phyloP scores from a whole-genome alignment of 2,329 filamentous ascomycete species.

The Diplocarpon rosae region DNA sequence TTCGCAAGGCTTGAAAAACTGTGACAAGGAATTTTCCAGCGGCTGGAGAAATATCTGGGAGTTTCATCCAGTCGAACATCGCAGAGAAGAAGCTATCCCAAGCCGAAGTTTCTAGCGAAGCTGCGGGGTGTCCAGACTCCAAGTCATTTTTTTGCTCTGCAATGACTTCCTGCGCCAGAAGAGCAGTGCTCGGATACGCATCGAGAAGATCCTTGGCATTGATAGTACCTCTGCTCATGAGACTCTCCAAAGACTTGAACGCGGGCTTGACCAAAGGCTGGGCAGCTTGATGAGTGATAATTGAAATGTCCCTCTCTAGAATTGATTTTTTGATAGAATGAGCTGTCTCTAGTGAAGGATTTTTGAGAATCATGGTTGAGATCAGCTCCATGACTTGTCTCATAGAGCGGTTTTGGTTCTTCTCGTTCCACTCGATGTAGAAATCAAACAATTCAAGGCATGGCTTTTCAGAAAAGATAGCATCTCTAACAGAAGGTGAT shows the following conservation, averaged over 20 bases:
- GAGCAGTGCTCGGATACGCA: constrained; percentile 4
- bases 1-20: constrained; percentile 37
- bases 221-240: constrained; percentile 50
- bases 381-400: constrained; percentile 50
- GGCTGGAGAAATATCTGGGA: constrained; percentile 46
- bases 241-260: constrained; percentile 54
- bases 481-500: constrained; percentile 32
- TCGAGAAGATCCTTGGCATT: constrained; percentile 23
- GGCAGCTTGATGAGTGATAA: constrained; percentile 48
- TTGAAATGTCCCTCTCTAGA: constrained; percentile 42
- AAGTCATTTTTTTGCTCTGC: neutral
- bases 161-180: neutral
- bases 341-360: constrained; percentile 33
- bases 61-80: constrained; percentile 43
- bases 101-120: constrained; percentile 10
- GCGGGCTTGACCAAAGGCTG: constrained; percentile 59
- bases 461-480: constrained; percentile 41
- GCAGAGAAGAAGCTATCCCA: constrained; percentile 42
- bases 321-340: constrained; percentile 36
- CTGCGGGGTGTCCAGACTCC: neutral
- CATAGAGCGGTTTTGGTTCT: constrained; percentile 53
- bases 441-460: constrained; percentile 45
- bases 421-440: constrained; percentile 57
- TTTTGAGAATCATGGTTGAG: constrained; percentile 38
- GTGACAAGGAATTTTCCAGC: constrained; percentile 51